These are phyloP conservation scores for Hymenoscyphus occultus DNA, from an alignment of 2,329 filamentous ascomycete species.

Conservation along the genomic window DNA sequence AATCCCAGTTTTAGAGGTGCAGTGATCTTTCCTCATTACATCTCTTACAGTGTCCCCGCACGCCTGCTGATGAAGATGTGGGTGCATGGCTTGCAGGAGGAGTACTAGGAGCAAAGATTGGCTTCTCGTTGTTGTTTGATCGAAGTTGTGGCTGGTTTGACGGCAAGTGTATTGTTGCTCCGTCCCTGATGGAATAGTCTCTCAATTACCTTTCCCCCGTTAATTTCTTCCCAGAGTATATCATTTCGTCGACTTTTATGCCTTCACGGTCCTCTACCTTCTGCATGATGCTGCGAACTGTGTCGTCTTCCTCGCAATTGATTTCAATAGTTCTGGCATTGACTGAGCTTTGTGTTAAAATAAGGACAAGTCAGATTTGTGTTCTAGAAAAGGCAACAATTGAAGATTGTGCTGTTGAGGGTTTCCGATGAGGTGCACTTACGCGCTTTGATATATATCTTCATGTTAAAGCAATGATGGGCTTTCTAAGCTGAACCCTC, in stretches of 20 bases:
- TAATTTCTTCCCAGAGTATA: background rate
- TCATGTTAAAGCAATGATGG: background rate
- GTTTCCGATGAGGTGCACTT: background rate
- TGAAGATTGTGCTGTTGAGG: background rate
- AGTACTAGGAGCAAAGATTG: too few species aligned
- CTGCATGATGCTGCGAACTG: background rate
- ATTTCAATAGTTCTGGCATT: background rate
- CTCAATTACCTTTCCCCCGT: background rate
- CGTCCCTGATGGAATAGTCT: background rate
- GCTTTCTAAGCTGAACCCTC: too few species aligned
- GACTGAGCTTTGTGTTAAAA: background rate
- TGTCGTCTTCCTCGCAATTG: background rate
- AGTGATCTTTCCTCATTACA: too few species aligned
- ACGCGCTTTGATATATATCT: slow-evolving; percentile 7
- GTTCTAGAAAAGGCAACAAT: background rate
- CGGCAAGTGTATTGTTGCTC: background rate
- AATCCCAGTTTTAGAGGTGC: background rate
- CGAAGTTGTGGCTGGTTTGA: too few species aligned
- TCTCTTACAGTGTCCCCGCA: too few species aligned
- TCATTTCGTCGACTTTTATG: background rate
- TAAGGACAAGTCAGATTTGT: background rate
- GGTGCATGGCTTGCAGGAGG: too few species aligned
- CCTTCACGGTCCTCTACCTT: background rate
- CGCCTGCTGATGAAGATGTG: too few species aligned
- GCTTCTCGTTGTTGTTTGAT: background rate